Evolutionary conservation across 1,284 basidiomycete genomes (phyloP).

Genomic region (Ustilago trichophora): DNA sequence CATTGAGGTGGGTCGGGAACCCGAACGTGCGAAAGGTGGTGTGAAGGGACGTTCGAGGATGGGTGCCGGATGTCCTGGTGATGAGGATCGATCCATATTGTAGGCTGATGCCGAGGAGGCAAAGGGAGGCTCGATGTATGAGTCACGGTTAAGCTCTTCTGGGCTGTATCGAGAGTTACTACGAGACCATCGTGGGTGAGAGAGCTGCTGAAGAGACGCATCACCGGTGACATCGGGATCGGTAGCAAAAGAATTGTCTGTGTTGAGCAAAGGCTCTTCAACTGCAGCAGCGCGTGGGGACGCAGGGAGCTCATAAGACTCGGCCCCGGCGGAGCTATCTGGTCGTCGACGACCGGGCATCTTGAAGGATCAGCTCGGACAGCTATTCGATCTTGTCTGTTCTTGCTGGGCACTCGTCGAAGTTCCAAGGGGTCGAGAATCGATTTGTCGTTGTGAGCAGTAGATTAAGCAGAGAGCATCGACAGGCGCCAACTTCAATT

Average conservation of each 20-base stretch:
- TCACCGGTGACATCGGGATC: conserved; percentile 16
- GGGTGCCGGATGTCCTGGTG: conserved; percentile 3
- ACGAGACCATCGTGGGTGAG: conserved; percentile 23
- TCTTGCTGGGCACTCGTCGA: too few relatives aligned
- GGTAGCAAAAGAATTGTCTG: conserved; percentile 12
- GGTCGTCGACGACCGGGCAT: conserved; percentile 18
- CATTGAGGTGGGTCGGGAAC: conserved; percentile 13
- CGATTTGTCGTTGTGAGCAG: too few relatives aligned
- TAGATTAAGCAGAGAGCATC: too few relatives aligned
- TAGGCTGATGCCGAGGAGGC: conserved; percentile 11
- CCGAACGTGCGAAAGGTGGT: conserved; percentile 16
- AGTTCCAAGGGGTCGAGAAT: too few relatives aligned
- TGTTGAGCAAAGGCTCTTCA: conserved; percentile 21
- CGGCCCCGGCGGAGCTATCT: not conserved
- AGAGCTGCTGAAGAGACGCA: conserved; percentile 19
- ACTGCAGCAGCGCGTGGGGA: conserved; percentile 15
- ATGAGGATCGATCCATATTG: conserved; percentile 2
- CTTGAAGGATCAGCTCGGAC: too few relatives aligned
- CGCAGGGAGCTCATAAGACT: conserved; percentile 25
- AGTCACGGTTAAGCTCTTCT: conserved; percentile 2
- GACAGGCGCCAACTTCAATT: too few relatives aligned
- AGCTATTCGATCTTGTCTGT: too few relatives aligned
- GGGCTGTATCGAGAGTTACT: conserved; percentile 17
- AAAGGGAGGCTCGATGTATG: conserved; percentile 1
- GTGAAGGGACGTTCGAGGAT: conserved; percentile 22